Percentiles rank a stretch among this genome's conserved stretches.
phyloP scores from a whole-genome alignment of 441 rosid genomes.

The Populus hybrid region DNA sequence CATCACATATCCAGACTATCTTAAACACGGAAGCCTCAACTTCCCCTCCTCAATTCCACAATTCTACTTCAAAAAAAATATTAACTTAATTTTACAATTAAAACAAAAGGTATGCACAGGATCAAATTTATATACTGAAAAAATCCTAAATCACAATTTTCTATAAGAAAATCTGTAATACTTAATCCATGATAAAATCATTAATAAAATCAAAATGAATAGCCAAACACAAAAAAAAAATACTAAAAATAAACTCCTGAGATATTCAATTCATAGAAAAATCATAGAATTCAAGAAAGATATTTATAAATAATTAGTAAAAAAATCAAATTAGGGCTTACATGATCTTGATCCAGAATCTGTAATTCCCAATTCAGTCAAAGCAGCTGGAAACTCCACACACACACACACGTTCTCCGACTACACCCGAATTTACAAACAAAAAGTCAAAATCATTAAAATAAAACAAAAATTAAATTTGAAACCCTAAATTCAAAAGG shows the following conservation, averaged over 20 bases:
- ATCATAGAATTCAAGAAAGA: background rate
- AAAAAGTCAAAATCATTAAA: slow-evolving; percentile 5
- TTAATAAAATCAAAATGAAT: slow-evolving; percentile 7
- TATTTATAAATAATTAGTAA: slow-evolving; percentile 2
- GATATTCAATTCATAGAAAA: slow-evolving; percentile 2
- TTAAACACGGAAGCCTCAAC: background rate
- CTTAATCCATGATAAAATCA: slow-evolving; percentile 1
- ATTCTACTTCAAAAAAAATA: background rate
- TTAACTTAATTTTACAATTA: no score
- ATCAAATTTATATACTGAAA: background rate
- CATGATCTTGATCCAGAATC: slow-evolving; percentile 47
- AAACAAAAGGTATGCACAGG: background rate
- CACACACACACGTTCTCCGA: background rate
- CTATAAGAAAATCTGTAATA: background rate
- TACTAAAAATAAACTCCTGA: background rate
- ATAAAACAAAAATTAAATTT: slow-evolving; percentile 10
- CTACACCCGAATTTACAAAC: slow-evolving; percentile 29
- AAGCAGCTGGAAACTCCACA: slow-evolving; percentile 28
- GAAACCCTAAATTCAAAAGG: slow-evolving; percentile 18
- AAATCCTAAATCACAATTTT: slow-evolving; percentile 1
- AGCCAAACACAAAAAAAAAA: slow-evolving; percentile 3
- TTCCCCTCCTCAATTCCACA: background rate
- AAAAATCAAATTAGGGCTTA: slow-evolving; percentile 34
- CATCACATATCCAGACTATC: background rate
- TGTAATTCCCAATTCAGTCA: slow-evolving; percentile 35